Conservation (phyloP, 1,284 basidiomycete species). For the Trichosporon sp. region DNA sequence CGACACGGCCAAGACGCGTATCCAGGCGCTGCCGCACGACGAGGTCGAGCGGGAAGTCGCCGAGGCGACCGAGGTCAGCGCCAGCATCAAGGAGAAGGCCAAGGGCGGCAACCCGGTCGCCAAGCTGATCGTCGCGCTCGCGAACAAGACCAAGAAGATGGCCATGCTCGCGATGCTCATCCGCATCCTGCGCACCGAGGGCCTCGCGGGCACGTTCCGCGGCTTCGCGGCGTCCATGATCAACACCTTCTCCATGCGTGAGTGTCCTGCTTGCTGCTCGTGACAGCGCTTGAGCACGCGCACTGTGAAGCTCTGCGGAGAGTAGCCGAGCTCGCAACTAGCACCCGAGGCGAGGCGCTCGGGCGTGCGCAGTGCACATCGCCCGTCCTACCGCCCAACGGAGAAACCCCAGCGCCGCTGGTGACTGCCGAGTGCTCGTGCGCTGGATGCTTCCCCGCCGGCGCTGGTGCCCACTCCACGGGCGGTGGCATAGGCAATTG, state of each 20-base stretch:
- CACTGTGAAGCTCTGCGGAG: background rate
- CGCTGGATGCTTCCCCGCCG: background rate
- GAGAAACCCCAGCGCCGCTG: background rate
- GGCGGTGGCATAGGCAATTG: too few species aligned
- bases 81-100: constrained; percentile 17
- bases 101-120: constrained; percentile 55
- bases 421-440: background rate
- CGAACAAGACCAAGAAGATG: constrained; percentile 35
- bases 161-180: constrained; percentile 62
- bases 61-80: background rate
- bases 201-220: constrained; percentile 75
- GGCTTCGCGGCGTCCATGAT: constrained; percentile 98
- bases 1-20: constrained; percentile 92
- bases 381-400: background rate
- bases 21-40: constrained; percentile 62
- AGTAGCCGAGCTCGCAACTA: background rate
- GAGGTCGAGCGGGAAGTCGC: constrained; percentile 4
- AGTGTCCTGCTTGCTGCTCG: constrained; percentile 47
- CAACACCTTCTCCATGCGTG: constrained; percentile 94
- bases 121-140: constrained; percentile 3
- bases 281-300: background rate
- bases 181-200: constrained; percentile 71
- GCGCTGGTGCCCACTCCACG: background rate
- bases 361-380: background rate
- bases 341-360: background rate